A percentile compares a stretch with the other conserved stretches of the same genome.
Conservation (phyloP, 2,329 filamentous ascomycete genomes). For the Acrocalymma vagum region DNA sequence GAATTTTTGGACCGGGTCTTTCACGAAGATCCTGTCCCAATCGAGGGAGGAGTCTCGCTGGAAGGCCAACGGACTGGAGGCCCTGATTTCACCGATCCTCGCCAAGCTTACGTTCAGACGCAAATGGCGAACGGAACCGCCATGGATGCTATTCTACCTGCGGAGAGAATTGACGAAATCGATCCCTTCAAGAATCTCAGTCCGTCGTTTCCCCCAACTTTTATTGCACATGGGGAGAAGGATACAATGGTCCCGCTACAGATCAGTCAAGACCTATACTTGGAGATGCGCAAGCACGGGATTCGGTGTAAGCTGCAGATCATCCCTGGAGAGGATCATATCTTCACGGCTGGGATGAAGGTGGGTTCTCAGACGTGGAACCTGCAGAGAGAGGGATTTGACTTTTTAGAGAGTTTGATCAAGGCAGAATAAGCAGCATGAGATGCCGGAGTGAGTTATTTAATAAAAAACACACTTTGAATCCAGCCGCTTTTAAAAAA, state of each 20-base stretch:
- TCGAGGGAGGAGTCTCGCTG: constrained; percentile 23
- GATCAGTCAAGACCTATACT: constrained; percentile 16
- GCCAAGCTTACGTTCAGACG: constrained; percentile 20
- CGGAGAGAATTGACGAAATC: constrained; percentile 2
- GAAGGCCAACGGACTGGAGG: constrained; percentile 26
- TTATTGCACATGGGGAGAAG: constrained; percentile 22
- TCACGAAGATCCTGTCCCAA: too few species aligned
- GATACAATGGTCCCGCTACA: constrained; percentile 22
- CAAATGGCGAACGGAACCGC: constrained; percentile 17
- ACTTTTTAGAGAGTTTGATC: constrained; percentile 23
- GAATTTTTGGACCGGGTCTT: too few species aligned
- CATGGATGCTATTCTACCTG: constrained; percentile 15
- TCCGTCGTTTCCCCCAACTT: constrained; percentile 15
- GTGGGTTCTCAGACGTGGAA: constrained; percentile 23
- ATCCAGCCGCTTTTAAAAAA: too few species aligned
- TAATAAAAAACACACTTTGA: too few species aligned
- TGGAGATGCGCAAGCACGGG: constrained; percentile 5
- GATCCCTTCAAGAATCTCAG: constrained; percentile 17
- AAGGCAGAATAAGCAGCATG: too few species aligned
- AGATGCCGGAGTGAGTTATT: too few species aligned
- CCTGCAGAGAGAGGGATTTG: constrained; percentile 14
- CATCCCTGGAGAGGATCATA: constrained; percentile 21
- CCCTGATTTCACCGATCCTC: constrained; percentile 6
- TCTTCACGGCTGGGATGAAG: constrained; percentile 23
- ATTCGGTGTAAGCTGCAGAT: constrained; percentile 11